Percentiles rank a stretch among this genome's conserved stretches.
Evolutionary conservation across 2,329 filamentous ascomycete genomes (phyloP).

Genomic region (Clonostachys rosea): DNA sequence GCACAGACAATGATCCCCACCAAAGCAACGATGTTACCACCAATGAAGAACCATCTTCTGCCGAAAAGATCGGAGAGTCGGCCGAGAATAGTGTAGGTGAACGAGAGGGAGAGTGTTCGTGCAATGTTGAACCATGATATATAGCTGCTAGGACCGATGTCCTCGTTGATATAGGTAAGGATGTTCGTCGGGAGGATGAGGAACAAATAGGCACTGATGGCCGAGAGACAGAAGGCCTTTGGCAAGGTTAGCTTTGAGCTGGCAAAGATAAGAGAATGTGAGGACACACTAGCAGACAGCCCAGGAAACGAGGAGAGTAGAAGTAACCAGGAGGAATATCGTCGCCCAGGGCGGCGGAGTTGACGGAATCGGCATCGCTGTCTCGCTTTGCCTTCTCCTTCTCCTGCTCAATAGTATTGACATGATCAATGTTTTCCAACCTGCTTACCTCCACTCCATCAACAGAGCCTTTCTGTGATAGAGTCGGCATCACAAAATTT

Average conservation of each 20-base stretch:
- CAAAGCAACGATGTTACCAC: slow-evolving; percentile 25
- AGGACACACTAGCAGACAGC: slow-evolving; percentile 18
- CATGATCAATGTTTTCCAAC: not conserved
- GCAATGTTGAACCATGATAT: slow-evolving; percentile 28
- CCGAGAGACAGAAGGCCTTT: slow-evolving; percentile 28
- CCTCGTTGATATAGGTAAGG: slow-evolving; percentile 25
- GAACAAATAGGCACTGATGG: slow-evolving; percentile 29
- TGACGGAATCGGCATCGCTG: slow-evolving; percentile 15
- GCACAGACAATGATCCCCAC: slow-evolving; percentile 28
- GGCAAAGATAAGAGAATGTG: not conserved
- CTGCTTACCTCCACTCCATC: too few species aligned
- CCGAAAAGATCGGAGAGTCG: slow-evolving; percentile 32
- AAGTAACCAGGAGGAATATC: slow-evolving; percentile 28
- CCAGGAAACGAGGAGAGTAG: slow-evolving; percentile 23
- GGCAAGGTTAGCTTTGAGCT: not conserved
- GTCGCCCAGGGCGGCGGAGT: slow-evolving; percentile 24
- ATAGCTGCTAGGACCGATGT: slow-evolving; percentile 27
- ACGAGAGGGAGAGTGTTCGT: slow-evolving; percentile 25
- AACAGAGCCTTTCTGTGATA: too few species aligned
- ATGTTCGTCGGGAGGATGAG: slow-evolving; percentile 29
- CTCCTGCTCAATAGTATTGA: not conserved
- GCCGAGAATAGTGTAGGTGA: slow-evolving; percentile 28
- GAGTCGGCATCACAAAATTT: too few species aligned
- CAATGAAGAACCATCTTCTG: slow-evolving; percentile 31
- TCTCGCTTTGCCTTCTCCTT: not conserved